These are phyloP conservation scores for Asterophora lycoperdoides DNA, from an alignment of 768 basidiomycete genomes.

Conservation along the genomic window DNA sequence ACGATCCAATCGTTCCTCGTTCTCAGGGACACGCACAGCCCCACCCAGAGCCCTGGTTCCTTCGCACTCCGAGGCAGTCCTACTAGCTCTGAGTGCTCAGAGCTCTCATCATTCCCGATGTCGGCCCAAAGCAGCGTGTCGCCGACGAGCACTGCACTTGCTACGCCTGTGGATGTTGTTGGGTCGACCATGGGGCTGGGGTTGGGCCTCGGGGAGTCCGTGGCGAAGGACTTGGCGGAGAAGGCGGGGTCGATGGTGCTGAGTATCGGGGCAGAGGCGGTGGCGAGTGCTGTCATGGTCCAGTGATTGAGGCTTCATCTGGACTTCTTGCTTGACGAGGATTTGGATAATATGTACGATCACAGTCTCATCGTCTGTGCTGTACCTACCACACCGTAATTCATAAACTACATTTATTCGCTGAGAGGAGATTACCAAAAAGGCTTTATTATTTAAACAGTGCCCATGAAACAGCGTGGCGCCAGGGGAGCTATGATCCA, in stretches of 20 bases:
- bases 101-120: slow-evolving; percentile 23
- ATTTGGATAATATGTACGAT: no score
- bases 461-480: no score
- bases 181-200: neutral
- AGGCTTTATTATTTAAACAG: no score
- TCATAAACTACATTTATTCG: no score
- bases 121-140: slow-evolving; percentile 20
- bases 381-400: no score
- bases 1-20: slow-evolving; percentile 24
- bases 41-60: slow-evolving; percentile 23
- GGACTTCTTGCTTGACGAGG: neutral
- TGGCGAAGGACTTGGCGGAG: slow-evolving; percentile 13
- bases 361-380: no score
- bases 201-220: slow-evolving; percentile 3
- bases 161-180: slow-evolving; percentile 27
- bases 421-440: no score
- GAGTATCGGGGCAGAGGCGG: slow-evolving; percentile 18
- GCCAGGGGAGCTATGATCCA: no score
- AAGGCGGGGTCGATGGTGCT: slow-evolving; percentile 9
- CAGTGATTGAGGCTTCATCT: neutral
- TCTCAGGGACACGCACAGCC: slow-evolving; percentile 22
- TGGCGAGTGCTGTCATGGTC: slow-evolving; percentile 5
- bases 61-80: slow-evolving; percentile 20
- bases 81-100: slow-evolving; percentile 18
- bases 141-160: slow-evolving; percentile 25